Percentiles rank a stretch among this genome's conserved stretches.
phyloP scores from a whole-genome alignment of 495 filamentous ascomycete genomes.

The Apiosordaria backusii region DNA sequence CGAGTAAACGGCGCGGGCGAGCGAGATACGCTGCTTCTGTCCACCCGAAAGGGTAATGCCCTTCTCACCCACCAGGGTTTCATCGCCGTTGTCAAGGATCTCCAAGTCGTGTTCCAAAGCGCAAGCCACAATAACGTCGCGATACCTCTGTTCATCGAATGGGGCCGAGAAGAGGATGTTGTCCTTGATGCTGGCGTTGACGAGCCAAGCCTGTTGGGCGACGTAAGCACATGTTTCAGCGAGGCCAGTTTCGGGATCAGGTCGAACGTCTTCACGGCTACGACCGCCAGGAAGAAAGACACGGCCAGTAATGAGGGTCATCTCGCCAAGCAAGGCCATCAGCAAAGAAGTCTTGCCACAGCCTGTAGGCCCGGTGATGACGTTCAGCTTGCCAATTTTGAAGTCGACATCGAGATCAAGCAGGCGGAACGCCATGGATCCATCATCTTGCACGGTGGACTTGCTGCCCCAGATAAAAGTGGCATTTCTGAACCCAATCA shows the following conservation, averaged over 20 bases:
- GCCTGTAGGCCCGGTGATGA: slow-evolving; percentile 89
- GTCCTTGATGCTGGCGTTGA: slow-evolving; percentile 92
- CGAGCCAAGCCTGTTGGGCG: slow-evolving; percentile 95
- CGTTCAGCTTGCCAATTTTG: slow-evolving; percentile 74
- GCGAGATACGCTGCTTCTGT: slow-evolving; percentile 95
- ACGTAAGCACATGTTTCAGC: slow-evolving; percentile 94
- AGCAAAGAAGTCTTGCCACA: slow-evolving; percentile 92
- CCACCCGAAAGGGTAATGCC: slow-evolving; percentile 95
- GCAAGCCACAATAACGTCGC: slow-evolving; percentile 83
- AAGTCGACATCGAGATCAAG: slow-evolving; percentile 77
- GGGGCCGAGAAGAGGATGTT: slow-evolving; percentile 92
- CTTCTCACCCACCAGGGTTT: slow-evolving; percentile 95
- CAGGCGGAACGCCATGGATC: slow-evolving; percentile 71
- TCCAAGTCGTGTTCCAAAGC: slow-evolving; percentile 89
- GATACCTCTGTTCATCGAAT: slow-evolving; percentile 80
- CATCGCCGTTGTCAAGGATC: slow-evolving; percentile 88
- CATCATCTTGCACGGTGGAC: slow-evolving; percentile 55
- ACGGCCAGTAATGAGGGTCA: slow-evolving; percentile 77
- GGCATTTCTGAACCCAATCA: slow-evolving; percentile 80
- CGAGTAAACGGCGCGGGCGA: slow-evolving; percentile 91
- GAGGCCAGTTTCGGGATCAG: slow-evolving; percentile 79
- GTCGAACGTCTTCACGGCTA: slow-evolving; percentile 76
- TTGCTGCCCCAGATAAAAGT: slow-evolving; percentile 86
- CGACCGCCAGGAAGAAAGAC: slow-evolving; percentile 79
- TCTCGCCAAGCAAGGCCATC: slow-evolving; percentile 96